Evolutionary conservation across 768 basidiomycete species (phyloP).

Genomic region (Boletus reticuloceps): DNA sequence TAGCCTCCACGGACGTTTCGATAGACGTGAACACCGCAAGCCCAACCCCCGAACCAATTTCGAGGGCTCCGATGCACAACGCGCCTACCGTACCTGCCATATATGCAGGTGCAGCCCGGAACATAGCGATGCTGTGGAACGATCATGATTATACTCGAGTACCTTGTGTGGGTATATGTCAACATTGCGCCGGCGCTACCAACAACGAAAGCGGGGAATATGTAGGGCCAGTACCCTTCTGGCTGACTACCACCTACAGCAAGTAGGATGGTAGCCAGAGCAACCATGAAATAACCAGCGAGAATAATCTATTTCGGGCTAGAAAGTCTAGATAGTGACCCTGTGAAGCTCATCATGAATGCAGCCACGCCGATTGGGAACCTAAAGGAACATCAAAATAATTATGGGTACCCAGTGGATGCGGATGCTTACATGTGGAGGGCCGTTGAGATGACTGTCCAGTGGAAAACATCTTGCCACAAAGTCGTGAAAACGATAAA

Average conservation of each 20-base stretch:
- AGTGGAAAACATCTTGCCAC: conserved; percentile 42
- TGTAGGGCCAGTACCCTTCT: neutral
- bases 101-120: conserved; percentile 44
- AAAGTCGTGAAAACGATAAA: conserved; percentile 34
- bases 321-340: conserved; percentile 35
- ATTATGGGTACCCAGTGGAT: neutral
- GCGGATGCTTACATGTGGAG: conserved; percentile 35
- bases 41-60: conserved; percentile 51
- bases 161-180: neutral
- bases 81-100: conserved; percentile 57
- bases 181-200: neutral
- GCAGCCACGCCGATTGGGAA: conserved; percentile 41
- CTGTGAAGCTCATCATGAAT: conserved; percentile 37
- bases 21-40: conserved; percentile 48
- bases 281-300: conserved; percentile 36
- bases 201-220: neutral
- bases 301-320: conserved; percentile 47
- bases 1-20: conserved; percentile 40
- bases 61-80: conserved; percentile 52
- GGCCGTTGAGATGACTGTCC: conserved; percentile 39
- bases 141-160: neutral
- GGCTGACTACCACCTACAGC: neutral
- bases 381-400: conserved; percentile 20
- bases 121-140: conserved; percentile 45
- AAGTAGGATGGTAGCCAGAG: conserved; percentile 32